Evolutionary conservation across 768 basidiomycete species (phyloP), one percentile per base, ranked within the genome.

Genomic region (Erythrobasidium yunnanense): DNA sequence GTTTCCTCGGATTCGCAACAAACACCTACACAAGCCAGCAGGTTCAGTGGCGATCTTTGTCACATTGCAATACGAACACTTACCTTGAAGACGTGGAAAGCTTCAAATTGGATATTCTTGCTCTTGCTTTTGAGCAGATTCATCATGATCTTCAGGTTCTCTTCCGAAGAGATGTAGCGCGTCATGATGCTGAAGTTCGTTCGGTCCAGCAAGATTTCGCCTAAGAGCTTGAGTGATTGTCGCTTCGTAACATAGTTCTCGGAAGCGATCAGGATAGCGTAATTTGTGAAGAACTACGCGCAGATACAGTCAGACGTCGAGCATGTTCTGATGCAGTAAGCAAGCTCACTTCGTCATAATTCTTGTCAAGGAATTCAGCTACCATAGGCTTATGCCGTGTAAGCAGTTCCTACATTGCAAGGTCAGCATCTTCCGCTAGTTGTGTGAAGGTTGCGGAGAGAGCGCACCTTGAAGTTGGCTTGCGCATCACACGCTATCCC

Each of bases 131-230:
- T 83, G 63, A 99, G 80, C 63, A 97, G 82, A 77, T 97, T 97
- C 95, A 99, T 99, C 90, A 99, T 95, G 86, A 93, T 89, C 85
- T 97, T 96, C 69, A 99, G 81, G 76, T 97, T 99, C 29, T 85
- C 86, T 74, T 96, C 95, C 73, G 85, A 86, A 7, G 89, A 83
- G 71, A 99, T 99, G 75, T 97, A 99, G 5, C 86, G 83, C 0
- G 95, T 97, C 95, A 99, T 99, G 74, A 97, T 89, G 71, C 82
- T 90, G 80, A 96, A 97, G 77, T 99, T 99, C 51, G 91, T 90
- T 29, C 95, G 85, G 78, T 99, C 95, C 49, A 99, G 84, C 5
- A 97, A 80, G 77, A 97, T 97, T 78, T 99, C 95, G 69, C 95
- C 95, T 1, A 99, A 84, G 4, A 97, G 83, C 77, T 99, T 99